Base-by-base conservation (phyloP, 768 basidiomycete species). In the Naematelia aurantialba region DNA sequence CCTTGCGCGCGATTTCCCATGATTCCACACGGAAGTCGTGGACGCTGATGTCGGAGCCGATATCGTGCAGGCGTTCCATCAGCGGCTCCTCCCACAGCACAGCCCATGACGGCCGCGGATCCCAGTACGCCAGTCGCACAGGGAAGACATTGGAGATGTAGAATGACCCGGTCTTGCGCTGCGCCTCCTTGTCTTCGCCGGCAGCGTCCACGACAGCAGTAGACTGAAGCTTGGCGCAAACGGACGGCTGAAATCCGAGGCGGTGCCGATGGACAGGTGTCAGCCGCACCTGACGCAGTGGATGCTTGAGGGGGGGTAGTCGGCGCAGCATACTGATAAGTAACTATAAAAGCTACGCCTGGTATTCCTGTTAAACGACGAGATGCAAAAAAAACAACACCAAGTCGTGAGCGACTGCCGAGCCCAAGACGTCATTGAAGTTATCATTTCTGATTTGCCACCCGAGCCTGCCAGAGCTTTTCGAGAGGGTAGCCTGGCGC, bases 61-160 rank as follows among this genome's bases (percentile, higher is more conserved):
- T 77, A 56, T 68, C 68, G 31, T 75, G 66, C 19, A 77, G 60
- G 44, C 63, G 53, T 52, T 75, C 76, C 55, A 77, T 55, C 50
- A 75, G 30, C 3, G 58, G 27, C 42, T 75, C 74, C 56, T 77
- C 72, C 22, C 72, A 47, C 12, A 70, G 1, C 2, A 61, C 31
- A 11, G 70, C 70, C 44, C 60, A 54, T 3, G 63, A 45, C 11
- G 73, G 69, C 42, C 75, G 60, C 13, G 63, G 58, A 62, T 77
- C 75, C 62, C 69, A 74, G 2, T 58, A 57, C 21, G 58, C 66
- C 0, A 77, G 47, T 25, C 59, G 58, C 49, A 75, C 59, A 8
- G 75, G 75, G 19, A 75, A 62, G 39, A 77, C 75, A 59, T 77
- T 75, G 26, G 72, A 74, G 53, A 77, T 75, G 64, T 73, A 77